phyloP scores from a whole-genome alignment of 768 basidiomycete genomes.

The Kwoniella shandongensis region DNA sequence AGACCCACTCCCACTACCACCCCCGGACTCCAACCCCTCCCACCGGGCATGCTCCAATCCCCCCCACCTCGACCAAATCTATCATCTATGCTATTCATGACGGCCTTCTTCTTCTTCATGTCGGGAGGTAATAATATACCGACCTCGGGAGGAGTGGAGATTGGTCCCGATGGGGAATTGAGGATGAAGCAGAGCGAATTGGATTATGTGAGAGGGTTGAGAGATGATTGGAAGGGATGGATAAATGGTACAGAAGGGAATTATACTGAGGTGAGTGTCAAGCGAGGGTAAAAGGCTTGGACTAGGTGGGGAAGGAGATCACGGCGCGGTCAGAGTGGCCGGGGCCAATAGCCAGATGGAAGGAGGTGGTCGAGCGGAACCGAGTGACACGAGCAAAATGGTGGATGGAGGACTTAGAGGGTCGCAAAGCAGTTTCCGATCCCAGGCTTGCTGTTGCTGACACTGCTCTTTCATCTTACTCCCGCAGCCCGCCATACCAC shows the following conservation, averaged over 20 bases:
- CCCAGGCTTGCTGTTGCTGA: no score
- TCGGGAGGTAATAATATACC: constrained; percentile 36
- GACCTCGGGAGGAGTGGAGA: constrained; percentile 15
- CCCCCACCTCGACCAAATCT: constrained; percentile 39
- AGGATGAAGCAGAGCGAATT: constrained; percentile 32
- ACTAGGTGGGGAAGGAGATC: no score
- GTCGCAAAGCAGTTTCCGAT: no score
- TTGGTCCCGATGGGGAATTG: constrained; percentile 43
- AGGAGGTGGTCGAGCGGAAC: no score
- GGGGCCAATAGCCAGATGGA: background rate
- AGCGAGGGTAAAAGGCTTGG: background rate
- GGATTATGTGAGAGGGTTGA: constrained; percentile 26
- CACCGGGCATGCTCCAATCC: constrained; percentile 14
- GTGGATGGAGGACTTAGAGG: no score
- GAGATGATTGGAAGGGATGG: constrained; percentile 37
- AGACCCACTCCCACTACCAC: constrained; percentile 3
- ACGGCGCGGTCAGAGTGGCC: background rate
- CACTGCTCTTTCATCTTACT: background rate
- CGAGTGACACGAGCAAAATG: no score
- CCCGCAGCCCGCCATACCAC: constrained; percentile 28
- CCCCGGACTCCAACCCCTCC: constrained; percentile 8
- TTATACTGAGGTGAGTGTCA: constrained; percentile 38
- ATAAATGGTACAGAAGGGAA: constrained; percentile 39
- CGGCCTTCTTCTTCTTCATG: constrained; percentile 53
- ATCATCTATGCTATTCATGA: constrained; percentile 48